Evolutionary conservation across 164 flowering plant species (phyloP).

Genomic region (Berberis vulgaris): DNA sequence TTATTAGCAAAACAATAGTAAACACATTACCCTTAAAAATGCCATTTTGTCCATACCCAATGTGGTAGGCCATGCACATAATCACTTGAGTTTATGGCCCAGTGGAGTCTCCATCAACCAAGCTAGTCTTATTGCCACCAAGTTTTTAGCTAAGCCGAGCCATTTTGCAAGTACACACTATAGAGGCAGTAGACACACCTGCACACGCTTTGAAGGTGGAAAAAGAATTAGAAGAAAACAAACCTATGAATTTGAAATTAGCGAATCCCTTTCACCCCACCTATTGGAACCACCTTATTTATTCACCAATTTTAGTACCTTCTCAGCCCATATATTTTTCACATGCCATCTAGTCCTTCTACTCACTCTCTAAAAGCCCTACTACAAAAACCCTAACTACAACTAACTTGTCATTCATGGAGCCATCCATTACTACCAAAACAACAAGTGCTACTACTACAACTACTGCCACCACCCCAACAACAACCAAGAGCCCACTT

Average conservation of each 20-base stretch:
- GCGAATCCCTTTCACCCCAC: slow-evolving; percentile 10
- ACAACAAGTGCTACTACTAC: slow-evolving; percentile 10
- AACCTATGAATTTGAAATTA: slow-evolving; percentile 7
- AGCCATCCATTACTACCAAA: slow-evolving; percentile 1
- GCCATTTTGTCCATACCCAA: no score
- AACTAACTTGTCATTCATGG: slow-evolving; percentile 5
- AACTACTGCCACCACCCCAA: neutral
- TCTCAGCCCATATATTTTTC: slow-evolving; percentile 2
- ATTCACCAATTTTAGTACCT: slow-evolving; percentile 4
- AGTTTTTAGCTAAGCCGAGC: no score
- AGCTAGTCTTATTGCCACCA: no score
- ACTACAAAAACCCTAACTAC: neutral
- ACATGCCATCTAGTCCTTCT: slow-evolving; percentile 3
- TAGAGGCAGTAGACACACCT: no score
- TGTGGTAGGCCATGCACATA: no score
- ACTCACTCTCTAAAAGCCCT: neutral
- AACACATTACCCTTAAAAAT: no score
- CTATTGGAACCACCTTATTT: slow-evolving; percentile 14
- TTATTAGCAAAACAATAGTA: no score
- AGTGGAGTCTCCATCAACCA: no score
- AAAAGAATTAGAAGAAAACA: slow-evolving; percentile 6
- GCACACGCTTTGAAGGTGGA: neutral
- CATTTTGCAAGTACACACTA: no score
- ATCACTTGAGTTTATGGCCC: no score
- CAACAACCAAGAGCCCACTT: slow-evolving; percentile 11